These are phyloP conservation scores for Poronia punctata DNA, from an alignment of 495 filamentous ascomycete species.

Conservation along the genomic window DNA sequence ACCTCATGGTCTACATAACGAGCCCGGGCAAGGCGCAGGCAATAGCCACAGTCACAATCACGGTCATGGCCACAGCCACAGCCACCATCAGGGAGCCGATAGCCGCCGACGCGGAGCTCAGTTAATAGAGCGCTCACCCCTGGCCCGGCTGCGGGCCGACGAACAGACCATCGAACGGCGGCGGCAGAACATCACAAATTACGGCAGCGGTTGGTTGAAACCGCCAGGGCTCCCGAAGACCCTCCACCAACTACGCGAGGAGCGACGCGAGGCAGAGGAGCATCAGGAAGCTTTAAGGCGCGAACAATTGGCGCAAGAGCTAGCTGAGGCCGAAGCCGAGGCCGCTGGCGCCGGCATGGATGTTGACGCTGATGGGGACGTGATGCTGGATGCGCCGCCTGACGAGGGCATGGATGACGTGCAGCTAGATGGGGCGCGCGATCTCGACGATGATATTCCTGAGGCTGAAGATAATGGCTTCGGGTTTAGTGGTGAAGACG, in stretches of 20 bases:
- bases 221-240: conserved; percentile 73
- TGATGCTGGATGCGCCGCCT: conserved; percentile 2
- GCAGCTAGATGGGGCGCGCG: conserved; percentile 32
- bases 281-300: conserved; percentile 61
- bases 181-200: conserved; percentile 64
- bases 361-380: conserved; percentile 17
- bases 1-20: conserved; percentile 16
- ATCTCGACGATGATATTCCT: conserved; percentile 63
- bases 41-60: too few species aligned
- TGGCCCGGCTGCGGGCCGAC: conserved; percentile 59
- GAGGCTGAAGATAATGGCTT: conserved; percentile 49
- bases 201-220: conserved; percentile 71
- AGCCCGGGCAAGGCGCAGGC: conserved; percentile 15
- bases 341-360: conserved; percentile 27
- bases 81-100: conserved; percentile 12
- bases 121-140: conserved; percentile 39
- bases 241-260: conserved; percentile 67
- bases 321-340: conserved; percentile 49
- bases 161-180: conserved; percentile 61
- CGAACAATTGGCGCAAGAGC: conserved; percentile 60
- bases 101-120: conserved; percentile 18
- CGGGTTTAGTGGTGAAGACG: conserved; percentile 34
- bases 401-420: conserved; percentile 31
- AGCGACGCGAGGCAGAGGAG: conserved; percentile 72
- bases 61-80: conserved; percentile 8